Evolutionary conservation across 1,284 basidiomycete species (phyloP).

Genomic region (Mycena citricolor): DNA sequence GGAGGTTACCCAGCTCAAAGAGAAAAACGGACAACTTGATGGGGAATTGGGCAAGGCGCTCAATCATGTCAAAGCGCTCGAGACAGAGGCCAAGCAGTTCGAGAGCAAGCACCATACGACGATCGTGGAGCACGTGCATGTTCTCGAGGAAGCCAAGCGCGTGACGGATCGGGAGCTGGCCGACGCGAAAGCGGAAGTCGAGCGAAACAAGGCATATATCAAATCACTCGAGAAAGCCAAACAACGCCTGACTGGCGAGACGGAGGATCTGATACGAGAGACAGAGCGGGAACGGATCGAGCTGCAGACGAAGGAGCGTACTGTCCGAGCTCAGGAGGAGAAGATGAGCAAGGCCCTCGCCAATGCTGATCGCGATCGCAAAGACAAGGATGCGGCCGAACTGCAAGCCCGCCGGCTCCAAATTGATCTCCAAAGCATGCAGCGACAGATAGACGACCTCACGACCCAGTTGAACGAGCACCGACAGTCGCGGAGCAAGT

Average conservation of each 20-base stretch:
- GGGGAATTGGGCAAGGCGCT: constrained; percentile 80
- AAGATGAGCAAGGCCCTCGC: constrained; percentile 53
- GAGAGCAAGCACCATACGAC: constrained; percentile 94
- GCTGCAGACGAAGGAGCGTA: constrained; percentile 67
- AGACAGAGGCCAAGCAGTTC: constrained; percentile 85
- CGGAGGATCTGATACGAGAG: constrained; percentile 81
- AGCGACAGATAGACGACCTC: constrained; percentile 53
- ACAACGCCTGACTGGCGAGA: constrained; percentile 74
- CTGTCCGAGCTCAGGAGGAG: constrained; percentile 58
- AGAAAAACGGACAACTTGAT: constrained; percentile 72
- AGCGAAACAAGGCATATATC: constrained; percentile 74
- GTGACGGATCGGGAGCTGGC: constrained; percentile 91
- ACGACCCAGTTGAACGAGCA: constrained; percentile 50
- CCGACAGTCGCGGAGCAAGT: constrained; percentile 62
- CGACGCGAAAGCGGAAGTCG: constrained; percentile 77
- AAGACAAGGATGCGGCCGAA: constrained; percentile 64
- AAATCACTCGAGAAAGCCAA: constrained; percentile 84
- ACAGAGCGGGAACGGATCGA: constrained; percentile 73
- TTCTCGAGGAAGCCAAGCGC: constrained; percentile 94
- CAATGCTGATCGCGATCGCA: constrained; percentile 65
- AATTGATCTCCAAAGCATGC: constrained; percentile 54
- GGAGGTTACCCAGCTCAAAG: constrained; percentile 70
- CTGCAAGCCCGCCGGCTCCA: constrained; percentile 58
- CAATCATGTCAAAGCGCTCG: constrained; percentile 76
- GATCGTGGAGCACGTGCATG: constrained; percentile 98